These are phyloP conservation scores for Eucalyptus erythrocorys DNA, from an alignment of 345 rosid genomes.

Conservation along the genomic window DNA sequence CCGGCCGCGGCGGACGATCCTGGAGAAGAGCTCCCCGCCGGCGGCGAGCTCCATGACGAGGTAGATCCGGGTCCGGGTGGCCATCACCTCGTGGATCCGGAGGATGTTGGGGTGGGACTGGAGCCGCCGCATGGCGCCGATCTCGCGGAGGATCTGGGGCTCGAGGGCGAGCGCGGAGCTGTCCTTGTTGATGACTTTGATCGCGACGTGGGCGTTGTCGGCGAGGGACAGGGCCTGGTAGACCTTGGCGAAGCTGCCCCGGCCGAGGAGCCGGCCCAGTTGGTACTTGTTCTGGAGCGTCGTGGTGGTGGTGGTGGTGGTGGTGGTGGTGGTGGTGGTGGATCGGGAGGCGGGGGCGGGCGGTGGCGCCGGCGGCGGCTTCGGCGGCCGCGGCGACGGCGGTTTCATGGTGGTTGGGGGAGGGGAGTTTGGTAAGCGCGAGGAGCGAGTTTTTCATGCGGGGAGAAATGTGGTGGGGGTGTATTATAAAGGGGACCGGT, in stretches of 20 bases:
- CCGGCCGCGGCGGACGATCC: conserved; percentile 30
- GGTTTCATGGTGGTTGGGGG: neutral
- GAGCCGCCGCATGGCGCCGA: conserved; percentile 75
- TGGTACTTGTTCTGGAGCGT: conserved; percentile 57
- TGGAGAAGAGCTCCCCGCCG: conserved; percentile 62
- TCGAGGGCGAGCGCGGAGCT: conserved; percentile 32
- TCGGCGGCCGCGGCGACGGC: neutral
- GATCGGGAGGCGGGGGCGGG: neutral
- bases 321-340: neutral
- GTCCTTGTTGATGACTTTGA: conserved; percentile 63
- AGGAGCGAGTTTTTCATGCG: neutral
- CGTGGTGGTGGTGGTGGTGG: neutral
- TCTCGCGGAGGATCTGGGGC: conserved; percentile 50
- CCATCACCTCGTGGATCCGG: conserved; percentile 81
- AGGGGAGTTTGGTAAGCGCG: neutral
- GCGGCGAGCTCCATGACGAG: conserved; percentile 72
- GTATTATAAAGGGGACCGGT: neutral
- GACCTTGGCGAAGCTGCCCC: conserved; percentile 70
- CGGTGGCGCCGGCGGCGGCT: neutral
- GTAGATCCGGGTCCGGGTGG: conserved; percentile 66
- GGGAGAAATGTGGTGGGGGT: neutral
- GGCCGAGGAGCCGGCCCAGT: conserved; percentile 48
- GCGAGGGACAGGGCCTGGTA: conserved; percentile 41
- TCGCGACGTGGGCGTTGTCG: conserved; percentile 31
- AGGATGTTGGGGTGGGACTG: conserved; percentile 72